Evolutionary conservation across 2,329 filamentous ascomycete genomes (phyloP).

Genomic region (Cyphellophora europaea): DNA sequence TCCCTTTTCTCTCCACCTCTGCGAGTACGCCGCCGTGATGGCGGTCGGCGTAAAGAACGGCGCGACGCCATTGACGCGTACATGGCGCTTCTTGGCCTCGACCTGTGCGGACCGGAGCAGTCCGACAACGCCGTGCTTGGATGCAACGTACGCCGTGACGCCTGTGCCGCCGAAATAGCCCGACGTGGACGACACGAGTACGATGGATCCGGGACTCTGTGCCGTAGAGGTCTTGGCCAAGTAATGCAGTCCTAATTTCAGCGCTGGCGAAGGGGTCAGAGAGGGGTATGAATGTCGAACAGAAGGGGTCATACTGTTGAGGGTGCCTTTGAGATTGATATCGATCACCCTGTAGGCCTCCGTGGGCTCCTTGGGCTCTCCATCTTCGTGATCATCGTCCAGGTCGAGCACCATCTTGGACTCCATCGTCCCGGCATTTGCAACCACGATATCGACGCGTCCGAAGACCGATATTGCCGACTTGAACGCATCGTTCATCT

Average conservation of each 20-base stretch:
- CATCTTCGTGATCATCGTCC: slow-evolving; percentile 27
- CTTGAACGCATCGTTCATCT: slow-evolving; percentile 33
- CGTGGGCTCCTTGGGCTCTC: slow-evolving; percentile 2
- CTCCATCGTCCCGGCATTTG: slow-evolving; percentile 36
- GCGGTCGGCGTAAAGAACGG: slow-evolving; percentile 40
- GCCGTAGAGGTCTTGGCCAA: slow-evolving; percentile 14
- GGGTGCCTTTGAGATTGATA: slow-evolving; percentile 35
- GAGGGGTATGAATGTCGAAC: too few relatives aligned
- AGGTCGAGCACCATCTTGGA: slow-evolving; percentile 30
- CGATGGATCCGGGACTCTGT: slow-evolving; percentile 25
- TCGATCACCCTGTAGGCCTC: slow-evolving; percentile 22
- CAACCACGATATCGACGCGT: slow-evolving; percentile 37
- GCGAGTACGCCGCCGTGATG: slow-evolving; percentile 30
- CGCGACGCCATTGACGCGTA: slow-evolving; percentile 38
- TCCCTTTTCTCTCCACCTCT: slow-evolving; percentile 28
- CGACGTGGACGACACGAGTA: slow-evolving; percentile 33
- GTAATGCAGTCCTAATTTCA: slow-evolving; percentile 23
- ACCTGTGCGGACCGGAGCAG: slow-evolving; percentile 29
- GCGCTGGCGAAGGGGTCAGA: too few relatives aligned
- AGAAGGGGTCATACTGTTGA: too few relatives aligned
- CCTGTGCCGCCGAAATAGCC: slow-evolving; percentile 36
- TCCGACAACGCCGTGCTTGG: slow-evolving; percentile 34
- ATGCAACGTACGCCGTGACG: slow-evolving; percentile 33
- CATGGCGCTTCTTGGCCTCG: slow-evolving; percentile 24
- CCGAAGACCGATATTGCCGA: slow-evolving; percentile 24